Evolutionary conservation across 305 asterid genomes (phyloP).

Genomic region (Coffea humblotiana): DNA sequence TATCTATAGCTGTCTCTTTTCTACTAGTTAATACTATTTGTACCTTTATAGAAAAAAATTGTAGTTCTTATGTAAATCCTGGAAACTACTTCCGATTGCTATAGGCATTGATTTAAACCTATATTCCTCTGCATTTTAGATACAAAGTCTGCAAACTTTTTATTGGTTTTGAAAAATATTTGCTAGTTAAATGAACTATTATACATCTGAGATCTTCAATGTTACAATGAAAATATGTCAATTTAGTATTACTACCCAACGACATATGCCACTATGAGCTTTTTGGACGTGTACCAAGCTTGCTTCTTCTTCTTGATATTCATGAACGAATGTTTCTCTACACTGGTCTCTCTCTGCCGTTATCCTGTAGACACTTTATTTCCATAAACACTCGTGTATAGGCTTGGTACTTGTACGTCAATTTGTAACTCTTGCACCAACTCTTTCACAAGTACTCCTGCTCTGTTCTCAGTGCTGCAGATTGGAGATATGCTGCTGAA

Average conservation of each 20-base stretch:
- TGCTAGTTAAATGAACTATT: background rate
- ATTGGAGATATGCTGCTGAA: slow-evolving; percentile 64
- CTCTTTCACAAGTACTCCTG: slow-evolving; percentile 6
- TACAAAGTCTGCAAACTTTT: background rate
- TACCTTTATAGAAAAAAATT: background rate
- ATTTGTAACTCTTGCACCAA: background rate
- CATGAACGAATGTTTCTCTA: background rate
- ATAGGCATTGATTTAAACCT: background rate
- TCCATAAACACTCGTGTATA: background rate
- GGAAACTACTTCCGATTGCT: background rate
- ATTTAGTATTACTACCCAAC: background rate
- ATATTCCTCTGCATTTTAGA: background rate
- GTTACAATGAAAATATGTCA: background rate
- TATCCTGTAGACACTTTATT: background rate
- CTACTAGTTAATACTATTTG: background rate
- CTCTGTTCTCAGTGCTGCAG: slow-evolving; percentile 38
- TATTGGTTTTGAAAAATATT: background rate
- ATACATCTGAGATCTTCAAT: background rate
- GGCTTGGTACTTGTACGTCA: background rate
- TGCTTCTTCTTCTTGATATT: background rate
- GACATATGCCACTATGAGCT: background rate
- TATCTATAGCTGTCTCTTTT: background rate
- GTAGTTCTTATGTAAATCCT: background rate
- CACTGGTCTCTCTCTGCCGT: background rate
- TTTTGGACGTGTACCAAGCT: background rate